Evolutionary conservation across 192 early-diverging fungal genomes (phyloP).

Genomic region (Coemansia erecta): DNA sequence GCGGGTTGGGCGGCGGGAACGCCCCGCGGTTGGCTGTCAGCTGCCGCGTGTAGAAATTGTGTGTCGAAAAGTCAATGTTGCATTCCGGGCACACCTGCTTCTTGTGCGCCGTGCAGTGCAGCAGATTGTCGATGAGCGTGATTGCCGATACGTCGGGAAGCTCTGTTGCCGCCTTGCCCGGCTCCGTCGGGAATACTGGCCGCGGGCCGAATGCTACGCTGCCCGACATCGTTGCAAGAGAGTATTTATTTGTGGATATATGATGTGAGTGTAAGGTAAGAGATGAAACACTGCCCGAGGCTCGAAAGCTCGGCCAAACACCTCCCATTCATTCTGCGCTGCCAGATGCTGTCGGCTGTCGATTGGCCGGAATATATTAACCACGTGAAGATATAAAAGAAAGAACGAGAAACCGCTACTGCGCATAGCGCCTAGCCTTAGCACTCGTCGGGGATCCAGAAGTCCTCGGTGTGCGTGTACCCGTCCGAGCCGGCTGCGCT

Average conservation of each 20-base stretch:
- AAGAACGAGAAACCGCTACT: conserved; percentile 9
- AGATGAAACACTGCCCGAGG: too few species aligned
- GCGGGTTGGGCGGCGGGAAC: conserved; percentile 67
- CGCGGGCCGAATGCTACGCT: conserved; percentile 37
- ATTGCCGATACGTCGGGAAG: conserved; percentile 12
- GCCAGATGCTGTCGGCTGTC: too few species aligned
- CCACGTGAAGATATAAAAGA: conserved; percentile 1
- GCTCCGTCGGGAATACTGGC: conserved; percentile 38
- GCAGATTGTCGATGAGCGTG: conserved; percentile 45
- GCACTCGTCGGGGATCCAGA: conserved; percentile 26
- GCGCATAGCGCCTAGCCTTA: not conserved
- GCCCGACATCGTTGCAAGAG: not conserved
- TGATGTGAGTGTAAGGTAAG: too few species aligned
- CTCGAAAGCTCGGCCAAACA: too few species aligned
- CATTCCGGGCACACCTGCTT: conserved; percentile 65
- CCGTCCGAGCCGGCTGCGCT: conserved; percentile 13
- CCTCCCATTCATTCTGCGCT: too few species aligned
- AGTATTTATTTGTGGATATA: too few species aligned
- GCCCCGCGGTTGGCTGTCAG: conserved; percentile 61
- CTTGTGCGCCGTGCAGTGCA: conserved; percentile 64
- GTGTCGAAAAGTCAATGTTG: conserved; percentile 58
- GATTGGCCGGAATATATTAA: too few species aligned
- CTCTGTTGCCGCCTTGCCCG: conserved; percentile 9
- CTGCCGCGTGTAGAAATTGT: conserved; percentile 66
- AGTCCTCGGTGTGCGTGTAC: conserved; percentile 17